These are phyloP conservation scores for Schoenoplectus tabernaemontani DNA, from an alignment of 202 grass and related monocot genomes.

Conservation along the genomic window DNA sequence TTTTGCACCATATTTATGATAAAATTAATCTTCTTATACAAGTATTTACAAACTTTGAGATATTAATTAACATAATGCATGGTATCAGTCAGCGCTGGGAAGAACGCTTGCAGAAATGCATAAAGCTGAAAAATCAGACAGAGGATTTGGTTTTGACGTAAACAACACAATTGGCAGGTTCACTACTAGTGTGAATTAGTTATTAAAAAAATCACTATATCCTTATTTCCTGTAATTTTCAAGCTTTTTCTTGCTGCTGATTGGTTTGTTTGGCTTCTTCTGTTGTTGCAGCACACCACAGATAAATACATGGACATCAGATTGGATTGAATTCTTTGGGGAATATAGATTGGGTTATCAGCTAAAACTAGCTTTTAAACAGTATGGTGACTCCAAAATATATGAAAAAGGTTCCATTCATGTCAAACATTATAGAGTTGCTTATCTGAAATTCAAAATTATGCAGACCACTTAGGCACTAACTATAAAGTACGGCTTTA, in stretches of 20 bases:
- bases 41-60: too few species aligned
- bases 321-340: slow-evolving; percentile 75
- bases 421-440: not conserved
- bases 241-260: not conserved
- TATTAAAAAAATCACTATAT: not conserved
- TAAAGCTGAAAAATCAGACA: slow-evolving; percentile 58
- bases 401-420: slow-evolving; percentile 48
- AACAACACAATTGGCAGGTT: slow-evolving; percentile 82
- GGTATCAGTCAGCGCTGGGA: slow-evolving; percentile 65
- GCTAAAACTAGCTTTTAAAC: slow-evolving; percentile 37
- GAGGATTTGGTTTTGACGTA: slow-evolving; percentile 57
- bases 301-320: slow-evolving; percentile 65
- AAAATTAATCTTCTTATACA: too few species aligned
- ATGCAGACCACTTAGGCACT: not conserved
- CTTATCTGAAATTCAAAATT: not conserved
- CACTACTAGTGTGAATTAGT: not conserved
- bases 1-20: slow-evolving; percentile 1
- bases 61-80: too few species aligned
- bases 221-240: not conserved
- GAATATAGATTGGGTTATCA: slow-evolving; percentile 77
- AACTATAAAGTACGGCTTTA: not conserved
- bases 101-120: slow-evolving; percentile 85
- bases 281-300: slow-evolving; percentile 56
- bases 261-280: not conserved
- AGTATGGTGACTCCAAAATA: slow-evolving; percentile 58